Conservation (phyloP, 2,329 filamentous ascomycete genomes). For the Arthrobotrys sinensis region DNA sequence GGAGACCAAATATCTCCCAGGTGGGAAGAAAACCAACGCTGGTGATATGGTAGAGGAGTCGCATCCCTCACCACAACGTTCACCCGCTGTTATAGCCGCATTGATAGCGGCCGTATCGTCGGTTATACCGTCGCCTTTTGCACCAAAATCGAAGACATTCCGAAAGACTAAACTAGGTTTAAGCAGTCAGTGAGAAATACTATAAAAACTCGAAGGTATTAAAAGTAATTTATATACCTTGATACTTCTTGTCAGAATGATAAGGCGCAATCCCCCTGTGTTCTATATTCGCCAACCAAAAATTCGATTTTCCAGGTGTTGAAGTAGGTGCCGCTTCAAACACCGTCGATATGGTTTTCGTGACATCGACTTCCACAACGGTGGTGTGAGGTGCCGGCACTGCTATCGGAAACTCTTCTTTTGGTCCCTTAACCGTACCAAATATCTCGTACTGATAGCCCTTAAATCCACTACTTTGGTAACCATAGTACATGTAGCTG, state of each 20-base stretch:
- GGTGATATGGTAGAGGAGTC: conserved; percentile 86
- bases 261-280: conserved; percentile 70
- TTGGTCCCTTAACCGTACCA: conserved; percentile 12
- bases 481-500: conserved; percentile 54
- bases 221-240: conserved; percentile 51
- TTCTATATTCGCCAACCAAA: conserved; percentile 66
- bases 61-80: conserved; percentile 83
- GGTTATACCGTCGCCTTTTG: conserved; percentile 68
- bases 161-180: conserved; percentile 58
- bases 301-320: conserved; percentile 28
- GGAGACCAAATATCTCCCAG: conserved; percentile 87
- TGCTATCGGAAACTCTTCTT: conserved; percentile 4
- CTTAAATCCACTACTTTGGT: conserved; percentile 50
- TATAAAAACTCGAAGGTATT: not conserved
- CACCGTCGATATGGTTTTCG: conserved; percentile 39
- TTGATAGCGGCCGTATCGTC: conserved; percentile 95
- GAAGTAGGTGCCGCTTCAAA: conserved; percentile 38
- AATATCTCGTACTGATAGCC: conserved; percentile 44
- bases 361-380: conserved; percentile 51
- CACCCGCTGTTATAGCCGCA: conserved; percentile 75
- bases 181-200: conserved; percentile 27
- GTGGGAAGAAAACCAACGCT: conserved; percentile 91
- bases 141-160: conserved; percentile 57
- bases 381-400: conserved; percentile 17
- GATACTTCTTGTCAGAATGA: conserved; percentile 66